These are phyloP conservation scores for Hibiscus mutabilis DNA, from an alignment of 345 rosid genomes.

Conservation along the genomic window DNA sequence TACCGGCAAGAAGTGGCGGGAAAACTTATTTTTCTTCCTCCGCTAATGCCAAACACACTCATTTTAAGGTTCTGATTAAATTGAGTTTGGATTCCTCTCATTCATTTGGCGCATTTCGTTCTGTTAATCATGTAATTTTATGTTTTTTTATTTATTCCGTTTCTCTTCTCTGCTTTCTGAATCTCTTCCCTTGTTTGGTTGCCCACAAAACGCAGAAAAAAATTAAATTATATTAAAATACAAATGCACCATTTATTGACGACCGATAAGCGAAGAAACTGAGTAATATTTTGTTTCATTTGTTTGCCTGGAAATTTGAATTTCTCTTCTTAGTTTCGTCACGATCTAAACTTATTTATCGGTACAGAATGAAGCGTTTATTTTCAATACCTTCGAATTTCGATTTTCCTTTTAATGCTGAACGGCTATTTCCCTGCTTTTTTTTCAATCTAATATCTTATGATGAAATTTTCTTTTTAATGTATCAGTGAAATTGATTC, in stretches of 20 bases:
- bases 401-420: background rate
- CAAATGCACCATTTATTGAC: background rate
- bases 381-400: background rate
- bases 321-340: background rate
- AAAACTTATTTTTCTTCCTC: background rate
- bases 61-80: background rate
- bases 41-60: background rate
- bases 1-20: too few species aligned
- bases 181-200: background rate
- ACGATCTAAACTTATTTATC: background rate
- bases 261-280: background rate
- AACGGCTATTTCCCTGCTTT: background rate
- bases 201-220: background rate
- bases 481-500: slow-evolving; percentile 1
- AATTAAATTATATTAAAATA: too few species aligned
- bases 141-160: background rate
- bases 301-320: too few species aligned
- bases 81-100: background rate
- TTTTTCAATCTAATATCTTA: background rate
- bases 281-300: background rate
- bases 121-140: background rate
- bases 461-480: background rate
- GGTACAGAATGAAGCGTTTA: background rate
- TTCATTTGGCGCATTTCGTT: background rate
- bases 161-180: too few species aligned